Evolutionary conservation across 108 stramenopile species (phyloP), one percentile per base, ranked within the genome.

Genomic region (Mayamaea pseudoterrestris): DNA sequence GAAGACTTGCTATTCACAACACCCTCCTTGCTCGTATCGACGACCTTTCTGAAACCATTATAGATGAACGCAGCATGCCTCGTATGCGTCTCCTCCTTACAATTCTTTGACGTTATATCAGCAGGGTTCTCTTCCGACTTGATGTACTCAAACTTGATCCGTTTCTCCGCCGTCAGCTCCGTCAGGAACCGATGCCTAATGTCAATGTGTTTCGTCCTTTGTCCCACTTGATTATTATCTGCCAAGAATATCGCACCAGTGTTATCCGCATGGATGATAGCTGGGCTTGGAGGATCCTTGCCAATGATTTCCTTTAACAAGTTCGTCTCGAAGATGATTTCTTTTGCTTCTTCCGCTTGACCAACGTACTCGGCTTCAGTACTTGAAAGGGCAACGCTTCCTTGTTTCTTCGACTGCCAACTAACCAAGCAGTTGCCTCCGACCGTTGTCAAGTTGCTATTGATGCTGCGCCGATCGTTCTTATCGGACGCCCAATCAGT

Each of bases 181-280:
- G 24, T 2, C 4, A 44, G 22, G 26, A 21, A 21, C 4, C 43
- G 40, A 16, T 26, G 27, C 3, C 59, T 26, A 31, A 53, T 37
- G 13, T 53, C 59, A 25, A 52, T 60, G 42, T 60, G 59, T 25
- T 60, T 60, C 27, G 59, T 60, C 52, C 52, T 27, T 31, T 60
- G 23, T 11, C 59, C 52, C 6, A 60, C 53, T 32, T 27, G 20
- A 21, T 53, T 27, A 18, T 60, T 60, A 30, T 60, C 27, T 42
- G 44, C 28, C 8, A 60, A 34, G 28, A 44, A 60, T 2, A 60
- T 60, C 17, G 43, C 50, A 2, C 59, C 59, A 6, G 51, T 53
- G 41, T 60, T 53, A 30, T 60, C 59, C 27, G 52, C 59, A 43
- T 44, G 27, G n/a, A 60, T 4, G 7, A 27, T 44, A 17, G n/a